Conservation (phyloP, 768 basidiomycete species). For the Boletellus sp. region DNA sequence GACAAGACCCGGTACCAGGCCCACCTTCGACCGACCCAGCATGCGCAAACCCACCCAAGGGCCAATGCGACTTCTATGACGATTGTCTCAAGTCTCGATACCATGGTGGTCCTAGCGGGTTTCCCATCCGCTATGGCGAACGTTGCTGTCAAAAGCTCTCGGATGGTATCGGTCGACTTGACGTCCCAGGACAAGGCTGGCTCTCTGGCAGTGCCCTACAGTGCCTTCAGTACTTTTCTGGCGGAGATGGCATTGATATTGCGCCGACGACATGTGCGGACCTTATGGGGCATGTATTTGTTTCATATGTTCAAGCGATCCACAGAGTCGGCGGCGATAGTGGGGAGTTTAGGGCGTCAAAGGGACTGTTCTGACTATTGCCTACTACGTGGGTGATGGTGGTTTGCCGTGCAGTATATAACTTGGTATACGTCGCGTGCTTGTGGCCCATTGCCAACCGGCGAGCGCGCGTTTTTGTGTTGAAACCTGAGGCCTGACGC, state of each 20-base stretch:
- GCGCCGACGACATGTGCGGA: conserved; percentile 29
- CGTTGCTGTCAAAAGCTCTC: conserved; percentile 40
- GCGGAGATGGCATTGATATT: conserved; percentile 32
- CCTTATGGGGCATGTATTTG: conserved; percentile 39
- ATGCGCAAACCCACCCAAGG: conserved; percentile 32
- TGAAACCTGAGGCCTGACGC: too few relatives aligned
- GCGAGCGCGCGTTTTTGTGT: too few relatives aligned
- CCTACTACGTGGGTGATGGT: too few relatives aligned
- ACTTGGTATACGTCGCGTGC: too few relatives aligned
- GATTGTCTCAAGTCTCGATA: conserved; percentile 44
- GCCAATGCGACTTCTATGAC: conserved; percentile 42
- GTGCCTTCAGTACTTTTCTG: conserved; percentile 42
- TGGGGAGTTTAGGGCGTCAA: conserved; percentile 8
- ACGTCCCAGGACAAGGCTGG: conserved; percentile 37
- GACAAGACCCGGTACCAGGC: neutral
- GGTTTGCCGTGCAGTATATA: too few relatives aligned
- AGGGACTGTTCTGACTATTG: conserved; percentile 8
- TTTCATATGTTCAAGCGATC: conserved; percentile 31
- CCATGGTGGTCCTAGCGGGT: conserved; percentile 43
- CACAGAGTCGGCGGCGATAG: conserved; percentile 8
- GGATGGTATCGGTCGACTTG: conserved; percentile 26
- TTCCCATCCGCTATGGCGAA: conserved; percentile 42
- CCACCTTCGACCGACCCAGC: conserved; percentile 14
- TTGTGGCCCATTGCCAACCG: too few relatives aligned
- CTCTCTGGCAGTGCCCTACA: conserved; percentile 44